phyloP scores from a whole-genome alignment of 2,329 filamentous ascomycete species.

The Cadophora sp. region DNA sequence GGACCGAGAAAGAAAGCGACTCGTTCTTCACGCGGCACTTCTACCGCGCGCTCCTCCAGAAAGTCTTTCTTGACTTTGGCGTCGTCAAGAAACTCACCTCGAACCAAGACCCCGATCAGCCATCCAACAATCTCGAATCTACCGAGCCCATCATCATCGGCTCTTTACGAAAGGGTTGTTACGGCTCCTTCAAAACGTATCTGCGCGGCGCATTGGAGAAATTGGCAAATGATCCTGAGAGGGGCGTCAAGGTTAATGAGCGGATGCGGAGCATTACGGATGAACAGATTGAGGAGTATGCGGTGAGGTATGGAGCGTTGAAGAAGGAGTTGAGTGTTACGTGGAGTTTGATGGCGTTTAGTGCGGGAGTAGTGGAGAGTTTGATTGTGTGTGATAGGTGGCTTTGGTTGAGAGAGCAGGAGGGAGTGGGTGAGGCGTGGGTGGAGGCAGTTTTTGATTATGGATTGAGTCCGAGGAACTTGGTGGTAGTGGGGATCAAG shows the following conservation, averaged over 20 bases:
- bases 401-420: conserved; percentile 84
- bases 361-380: conserved; percentile 86
- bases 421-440: conserved; percentile 78
- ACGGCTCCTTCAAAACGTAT: conserved; percentile 76
- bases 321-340: conserved; percentile 85
- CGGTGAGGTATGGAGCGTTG: conserved; percentile 64
- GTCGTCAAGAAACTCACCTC: conserved; percentile 66
- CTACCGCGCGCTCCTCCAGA: conserved; percentile 88
- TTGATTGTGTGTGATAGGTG: conserved; percentile 91
- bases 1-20: conserved; percentile 81
- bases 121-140: conserved; percentile 48
- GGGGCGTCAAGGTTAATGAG: conserved; percentile 65
- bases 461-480: conserved; percentile 80
- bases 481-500: conserved; percentile 93
- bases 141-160: conserved; percentile 88
- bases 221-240: conserved; percentile 64
- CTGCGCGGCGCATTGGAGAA: conserved; percentile 83
- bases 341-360: conserved; percentile 97
- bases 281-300: conserved; percentile 76
- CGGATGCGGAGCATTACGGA: conserved; percentile 75
- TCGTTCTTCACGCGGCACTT: conserved; percentile 93
- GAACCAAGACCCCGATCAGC: conserved; percentile 21
- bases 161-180: conserved; percentile 80
- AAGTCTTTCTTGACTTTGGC: conserved; percentile 86
- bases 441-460: conserved; percentile 95